Conservation (phyloP, 2,329 filamentous ascomycete species). For the Penicillium sp. region DNA sequence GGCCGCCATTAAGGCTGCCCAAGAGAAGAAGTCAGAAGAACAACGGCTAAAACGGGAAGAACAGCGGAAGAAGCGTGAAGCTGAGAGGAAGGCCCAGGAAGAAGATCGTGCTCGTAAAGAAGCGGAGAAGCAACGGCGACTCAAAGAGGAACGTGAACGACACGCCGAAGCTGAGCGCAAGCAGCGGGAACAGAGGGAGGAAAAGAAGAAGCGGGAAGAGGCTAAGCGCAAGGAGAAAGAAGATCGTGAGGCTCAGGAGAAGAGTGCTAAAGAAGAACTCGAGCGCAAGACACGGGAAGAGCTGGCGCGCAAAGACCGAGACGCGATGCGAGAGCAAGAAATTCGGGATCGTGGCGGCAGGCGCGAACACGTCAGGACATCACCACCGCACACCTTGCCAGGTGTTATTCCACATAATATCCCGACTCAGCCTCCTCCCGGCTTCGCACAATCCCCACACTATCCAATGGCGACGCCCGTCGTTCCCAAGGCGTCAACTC, state of each 20-base stretch:
- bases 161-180: conserved; percentile 86
- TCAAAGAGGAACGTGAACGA: conserved; percentile 81
- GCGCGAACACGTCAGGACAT: conserved; percentile 50
- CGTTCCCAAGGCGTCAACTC: conserved; percentile 78
- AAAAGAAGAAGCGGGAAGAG: conserved; percentile 74
- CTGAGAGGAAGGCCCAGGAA: conserved; percentile 85
- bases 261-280: conserved; percentile 62
- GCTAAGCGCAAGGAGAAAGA: conserved; percentile 77
- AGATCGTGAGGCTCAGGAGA: conserved; percentile 62
- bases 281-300: conserved; percentile 55
- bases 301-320: conserved; percentile 60
- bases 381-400: conserved; percentile 59
- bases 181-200: conserved; percentile 75
- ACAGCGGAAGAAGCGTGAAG: conserved; percentile 86
- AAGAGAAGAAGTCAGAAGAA: conserved; percentile 78
- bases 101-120: conserved; percentile 85
- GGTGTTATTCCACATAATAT: conserved; percentile 57
- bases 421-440: conserved; percentile 53
- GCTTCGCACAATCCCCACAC: conserved; percentile 71
- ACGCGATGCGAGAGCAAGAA: conserved; percentile 49
- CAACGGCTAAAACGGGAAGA: conserved; percentile 81
- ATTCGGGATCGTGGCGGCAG: conserved; percentile 43
- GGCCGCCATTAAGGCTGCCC: conserved; percentile 70
- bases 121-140: conserved; percentile 74
- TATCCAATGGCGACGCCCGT: conserved; percentile 76